Conservation (phyloP, 1,139 yeast species). For the Yamadazyma sp. region DNA sequence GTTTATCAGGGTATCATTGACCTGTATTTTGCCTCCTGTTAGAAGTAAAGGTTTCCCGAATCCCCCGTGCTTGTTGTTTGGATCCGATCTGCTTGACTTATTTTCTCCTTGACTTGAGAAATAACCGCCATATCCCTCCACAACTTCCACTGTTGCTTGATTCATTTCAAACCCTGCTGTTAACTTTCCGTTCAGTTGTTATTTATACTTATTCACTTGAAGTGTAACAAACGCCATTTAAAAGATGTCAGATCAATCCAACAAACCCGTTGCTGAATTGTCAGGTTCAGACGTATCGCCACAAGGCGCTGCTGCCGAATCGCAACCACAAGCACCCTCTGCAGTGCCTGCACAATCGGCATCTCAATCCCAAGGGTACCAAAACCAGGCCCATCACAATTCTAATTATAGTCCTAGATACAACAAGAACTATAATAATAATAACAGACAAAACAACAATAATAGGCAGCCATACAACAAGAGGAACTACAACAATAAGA, state of each 20-base stretch:
- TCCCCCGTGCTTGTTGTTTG: background rate
- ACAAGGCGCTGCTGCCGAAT: background rate
- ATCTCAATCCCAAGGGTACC: conserved; percentile 1
- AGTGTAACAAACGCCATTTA: background rate
- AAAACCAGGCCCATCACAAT: background rate
- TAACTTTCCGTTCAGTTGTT: background rate
- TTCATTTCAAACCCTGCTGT: background rate
- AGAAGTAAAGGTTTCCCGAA: conserved; percentile 1
- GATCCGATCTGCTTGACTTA: background rate
- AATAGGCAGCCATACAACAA: conserved; percentile 7
- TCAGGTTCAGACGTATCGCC: background rate
- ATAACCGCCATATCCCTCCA: background rate
- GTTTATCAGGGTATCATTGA: background rate
- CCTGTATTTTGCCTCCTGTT: background rate
- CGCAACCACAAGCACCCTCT: background rate
- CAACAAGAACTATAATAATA: conserved; percentile 5
- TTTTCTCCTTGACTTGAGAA: background rate
- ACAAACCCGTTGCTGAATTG: background rate
- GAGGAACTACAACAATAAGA: conserved; percentile 7
- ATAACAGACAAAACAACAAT: conserved; percentile 7
- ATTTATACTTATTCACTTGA: conserved; percentile 1
- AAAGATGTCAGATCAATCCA: background rate
- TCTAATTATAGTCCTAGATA: conserved; percentile 3
- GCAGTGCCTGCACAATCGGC: background rate
- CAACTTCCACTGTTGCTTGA: background rate